Base-by-base conservation (phyloP, 306 rosid species). In the Malus sieversii region DNA sequence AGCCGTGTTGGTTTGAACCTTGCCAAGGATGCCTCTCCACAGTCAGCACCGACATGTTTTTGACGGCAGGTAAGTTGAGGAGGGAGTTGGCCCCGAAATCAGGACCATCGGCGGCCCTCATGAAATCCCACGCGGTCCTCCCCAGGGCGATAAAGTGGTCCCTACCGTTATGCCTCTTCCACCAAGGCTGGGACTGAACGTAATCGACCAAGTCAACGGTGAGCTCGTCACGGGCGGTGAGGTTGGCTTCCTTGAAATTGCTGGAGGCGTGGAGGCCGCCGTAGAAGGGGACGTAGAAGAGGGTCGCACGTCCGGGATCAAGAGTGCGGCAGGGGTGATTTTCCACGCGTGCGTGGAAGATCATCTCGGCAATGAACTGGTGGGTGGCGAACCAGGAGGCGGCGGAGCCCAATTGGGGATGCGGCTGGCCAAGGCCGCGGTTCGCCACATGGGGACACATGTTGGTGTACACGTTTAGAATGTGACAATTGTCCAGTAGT, bases 41-140 rank as follows among this genome's bases (percentile, higher is more conserved):
- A 6, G 94, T 91, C 75, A 91, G 75, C 85, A 91, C 97, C 91
- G 98, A 86, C 98, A 91, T 88, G 88, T 93, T 93, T 3, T n/a
- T 73, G 23, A 90, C 86, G n/a, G 82, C 71, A 10, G 93, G 88
- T 0, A 91, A 78, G 73, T 85, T 87, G 2, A 93, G 85, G 60
- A 93, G 85, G 8, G 66, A 42, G 78, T 93, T 42, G 6, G 94
- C 97, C 33, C 97, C 97, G 66, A 85, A 93, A 68, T 91, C 94
- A 3, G 85, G 51, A 22, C 80, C 88, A 48, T 44, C 18, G 9
- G 64, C 0, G 3, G 65, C 40, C 23, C 98, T 77, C 97, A 91
- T 86, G 85, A 93, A 93, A 75, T 93, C 97, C 94, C 98, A 91
- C 3, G 94, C 96, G 30, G 97, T 91, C 38, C 98, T 74, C 35